Evolutionary conservation across 2,329 filamentous ascomycete species (phyloP), one percentile per base, ranked within the genome.

Genomic region (Pestalotiopsis sp.): DNA sequence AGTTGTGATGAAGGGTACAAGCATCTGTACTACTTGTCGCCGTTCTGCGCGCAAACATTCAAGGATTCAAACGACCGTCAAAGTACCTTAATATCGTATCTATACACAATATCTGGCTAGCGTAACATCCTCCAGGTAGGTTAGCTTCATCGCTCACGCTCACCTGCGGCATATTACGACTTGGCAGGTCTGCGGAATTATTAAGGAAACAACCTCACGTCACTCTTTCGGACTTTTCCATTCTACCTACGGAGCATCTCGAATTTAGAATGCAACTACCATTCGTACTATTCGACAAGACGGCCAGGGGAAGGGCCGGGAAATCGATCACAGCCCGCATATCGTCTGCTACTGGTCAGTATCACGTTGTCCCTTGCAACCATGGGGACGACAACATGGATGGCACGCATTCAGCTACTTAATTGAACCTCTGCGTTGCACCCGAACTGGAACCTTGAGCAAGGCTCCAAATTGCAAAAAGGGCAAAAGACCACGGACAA

Each of bases 401-500:
- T 59, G 39, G 36, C 36, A 23, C 65, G 65, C 56, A 45, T 45
- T 38, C 52, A 61, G 56, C 56, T 67, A 61, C 65, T 59, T 61
- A 67, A 39, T 67, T 39, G 65, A 67, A 67, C 65, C 20, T 61
- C 65, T 61, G 23, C 17, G 65, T 61, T 59, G 52, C 56, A 67
- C 56, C 38, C 31, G 36, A 45, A 41, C 36, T 31, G 65, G 65
- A 23, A 27, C 52, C 27, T 17, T n/a, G 27, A 11, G 61, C 52
- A 61, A 61, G 65, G 57, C 65, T 49, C 49, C 52, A 67, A n/a
- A 49, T 45, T 61, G 20, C 27, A 52, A 31, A 31, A 67, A 13
- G n/a, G 27, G 36, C 14, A 31, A 61, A 36, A 62, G 59, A 39
- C n/a, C 17, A 36, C 7, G 7, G 31, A 36, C 6, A 7, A 36